Conservation (phyloP, 2,329 filamentous ascomycete genomes). For the Amesomyces nigricolor region DNA sequence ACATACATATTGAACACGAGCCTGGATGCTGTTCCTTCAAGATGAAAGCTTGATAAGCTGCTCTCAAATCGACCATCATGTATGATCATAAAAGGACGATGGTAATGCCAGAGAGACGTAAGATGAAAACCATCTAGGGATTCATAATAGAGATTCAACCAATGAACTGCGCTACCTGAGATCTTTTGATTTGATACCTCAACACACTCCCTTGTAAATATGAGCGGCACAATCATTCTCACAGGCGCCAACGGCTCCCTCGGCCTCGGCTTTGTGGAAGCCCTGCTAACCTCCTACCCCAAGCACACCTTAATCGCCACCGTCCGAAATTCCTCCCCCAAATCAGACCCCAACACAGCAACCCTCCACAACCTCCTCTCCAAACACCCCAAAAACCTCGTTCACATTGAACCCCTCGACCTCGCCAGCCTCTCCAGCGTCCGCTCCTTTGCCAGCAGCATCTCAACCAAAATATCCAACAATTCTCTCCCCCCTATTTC, state of each 20-base stretch:
- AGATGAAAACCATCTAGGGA: too few relatives aligned
- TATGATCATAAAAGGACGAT: too few relatives aligned
- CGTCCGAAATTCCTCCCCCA: neutral
- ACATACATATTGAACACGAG: too few relatives aligned
- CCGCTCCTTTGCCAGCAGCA: neutral
- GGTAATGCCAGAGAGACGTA: too few relatives aligned
- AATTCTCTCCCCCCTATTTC: neutral
- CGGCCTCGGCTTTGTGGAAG: neutral
- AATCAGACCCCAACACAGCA: neutral
- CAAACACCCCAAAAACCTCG: neutral
- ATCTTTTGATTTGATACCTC: too few relatives aligned
- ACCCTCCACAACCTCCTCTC: neutral
- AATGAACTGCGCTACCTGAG: too few relatives aligned
- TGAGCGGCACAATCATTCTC: neutral
- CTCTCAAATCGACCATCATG: too few relatives aligned
- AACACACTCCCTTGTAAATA: neutral
- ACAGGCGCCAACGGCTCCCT: slow-evolving; percentile 4
- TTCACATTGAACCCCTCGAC: neutral
- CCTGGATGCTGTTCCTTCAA: too few relatives aligned
- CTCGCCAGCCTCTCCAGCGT: neutral
- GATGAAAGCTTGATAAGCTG: too few relatives aligned
- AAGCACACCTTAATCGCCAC: neutral
- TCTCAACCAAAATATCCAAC: neutral
- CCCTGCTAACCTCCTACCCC: neutral
- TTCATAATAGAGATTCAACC: too few relatives aligned